These are phyloP conservation scores for Dothistroma septosporum DNA, from an alignment of 2,329 filamentous ascomycete genomes.

Conservation along the genomic window DNA sequence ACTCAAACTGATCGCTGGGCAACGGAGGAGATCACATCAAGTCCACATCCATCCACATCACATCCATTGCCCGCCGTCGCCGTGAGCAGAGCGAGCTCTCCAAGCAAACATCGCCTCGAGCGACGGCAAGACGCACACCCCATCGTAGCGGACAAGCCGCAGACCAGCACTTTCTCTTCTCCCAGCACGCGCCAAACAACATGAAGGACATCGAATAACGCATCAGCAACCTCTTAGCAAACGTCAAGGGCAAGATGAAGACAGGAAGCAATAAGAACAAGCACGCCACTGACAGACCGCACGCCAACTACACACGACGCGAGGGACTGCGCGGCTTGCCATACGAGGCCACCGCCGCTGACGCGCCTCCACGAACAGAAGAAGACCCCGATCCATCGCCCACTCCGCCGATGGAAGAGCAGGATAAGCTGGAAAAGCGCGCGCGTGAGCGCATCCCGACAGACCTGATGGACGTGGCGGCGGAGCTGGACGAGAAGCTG, in stretches of 20 bases:
- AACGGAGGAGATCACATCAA: not conserved
- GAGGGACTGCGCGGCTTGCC: not conserved
- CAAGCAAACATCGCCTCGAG: not conserved
- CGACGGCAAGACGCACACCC: not conserved
- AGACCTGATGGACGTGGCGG: not conserved
- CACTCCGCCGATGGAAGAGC: not conserved
- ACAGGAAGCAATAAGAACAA: not conserved
- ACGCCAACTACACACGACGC: not conserved
- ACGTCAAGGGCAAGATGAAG: not conserved
- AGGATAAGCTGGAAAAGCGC: not conserved
- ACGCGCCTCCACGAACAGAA: not conserved
- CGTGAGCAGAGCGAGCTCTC: not conserved
- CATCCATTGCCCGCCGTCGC: not conserved
- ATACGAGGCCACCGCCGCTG: not conserved
- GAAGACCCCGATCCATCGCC: not conserved
- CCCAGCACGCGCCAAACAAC: not conserved
- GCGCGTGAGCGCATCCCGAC: not conserved
- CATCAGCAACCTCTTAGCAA: not conserved
- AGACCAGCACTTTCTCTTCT: not conserved
- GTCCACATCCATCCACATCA: not conserved
- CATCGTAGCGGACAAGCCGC: not conserved
- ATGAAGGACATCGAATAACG: not conserved
- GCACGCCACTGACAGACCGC: not conserved
- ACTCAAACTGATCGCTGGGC: not conserved
- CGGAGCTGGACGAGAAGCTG: not conserved